phyloP scores from a whole-genome alignment of 371 early-diverging fungal genomes.

The Polyrhizophydium stewartii region DNA sequence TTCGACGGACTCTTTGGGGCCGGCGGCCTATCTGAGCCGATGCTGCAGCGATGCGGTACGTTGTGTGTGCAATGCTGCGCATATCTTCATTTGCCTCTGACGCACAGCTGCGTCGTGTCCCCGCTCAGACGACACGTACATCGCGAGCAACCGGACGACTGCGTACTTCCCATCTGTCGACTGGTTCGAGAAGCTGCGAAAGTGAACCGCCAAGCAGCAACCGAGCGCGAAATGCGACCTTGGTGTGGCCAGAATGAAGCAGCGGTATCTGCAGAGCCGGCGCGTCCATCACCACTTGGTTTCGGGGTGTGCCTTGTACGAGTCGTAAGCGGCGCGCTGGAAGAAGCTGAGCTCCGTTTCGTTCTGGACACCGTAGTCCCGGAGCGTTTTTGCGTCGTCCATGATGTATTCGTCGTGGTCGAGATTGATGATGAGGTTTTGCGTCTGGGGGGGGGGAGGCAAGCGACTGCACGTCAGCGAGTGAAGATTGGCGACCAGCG shows the following conservation, averaged over 20 bases:
- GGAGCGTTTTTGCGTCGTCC: conserved; percentile 58
- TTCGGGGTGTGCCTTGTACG: conserved; percentile 72
- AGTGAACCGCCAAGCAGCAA: too few relatives aligned
- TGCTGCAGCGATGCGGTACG: too few relatives aligned
- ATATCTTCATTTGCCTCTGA: too few relatives aligned
- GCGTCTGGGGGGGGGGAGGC: conserved; percentile 14
- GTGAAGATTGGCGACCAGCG: too few relatives aligned
- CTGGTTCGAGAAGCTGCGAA: neutral
- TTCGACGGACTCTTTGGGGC: conserved; percentile 11
- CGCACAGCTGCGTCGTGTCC: too few relatives aligned
- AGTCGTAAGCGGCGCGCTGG: conserved; percentile 64
- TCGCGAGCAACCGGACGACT: neutral
- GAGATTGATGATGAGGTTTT: conserved; percentile 80
- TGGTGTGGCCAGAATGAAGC: too few relatives aligned
- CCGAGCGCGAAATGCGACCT: too few relatives aligned
- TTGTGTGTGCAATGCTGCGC: neutral
- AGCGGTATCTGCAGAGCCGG: too few relatives aligned
- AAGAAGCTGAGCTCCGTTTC: conserved; percentile 86
- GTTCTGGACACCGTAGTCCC: conserved; percentile 63
- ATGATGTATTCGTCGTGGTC: conserved; percentile 70
- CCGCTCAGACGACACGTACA: neutral
- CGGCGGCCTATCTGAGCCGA: too few relatives aligned
- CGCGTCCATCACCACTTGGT: conserved; percentile 76
- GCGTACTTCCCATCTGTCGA: neutral
- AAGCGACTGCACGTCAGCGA: too few relatives aligned